A percentile compares a stretch with the other conserved stretches of the same genome.
Conservation (phyloP, 73 alveolate species). For the Symbiodinium pilosum region DNA sequence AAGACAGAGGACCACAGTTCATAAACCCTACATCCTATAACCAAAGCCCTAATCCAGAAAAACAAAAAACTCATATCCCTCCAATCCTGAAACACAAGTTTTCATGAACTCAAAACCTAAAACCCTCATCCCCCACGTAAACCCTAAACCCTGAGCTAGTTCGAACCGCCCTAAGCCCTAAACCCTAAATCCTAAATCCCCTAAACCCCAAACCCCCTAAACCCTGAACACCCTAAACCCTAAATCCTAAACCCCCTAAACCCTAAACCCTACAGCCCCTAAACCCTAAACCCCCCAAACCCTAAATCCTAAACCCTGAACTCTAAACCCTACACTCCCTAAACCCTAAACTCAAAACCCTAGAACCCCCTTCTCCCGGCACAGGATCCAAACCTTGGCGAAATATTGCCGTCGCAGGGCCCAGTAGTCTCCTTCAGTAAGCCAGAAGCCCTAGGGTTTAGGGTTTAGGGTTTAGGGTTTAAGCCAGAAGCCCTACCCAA, state of each 20-base stretch:
- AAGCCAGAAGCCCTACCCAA: no score
- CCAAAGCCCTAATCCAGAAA: not conserved
- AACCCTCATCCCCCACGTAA: not conserved
- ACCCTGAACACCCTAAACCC: not conserved
- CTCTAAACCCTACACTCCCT: not conserved
- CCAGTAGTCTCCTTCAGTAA: conserved; percentile 76
- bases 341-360: not conserved
- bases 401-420: conserved; percentile 74
- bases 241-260: not conserved
- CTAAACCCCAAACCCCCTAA: not conserved
- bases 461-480: no score
- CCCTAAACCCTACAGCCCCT: not conserved
- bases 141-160: not conserved
- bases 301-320: not conserved
- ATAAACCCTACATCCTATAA: not conserved
- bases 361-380: not conserved
- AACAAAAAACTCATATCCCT: not conserved
- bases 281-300: not conserved
- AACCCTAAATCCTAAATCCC: not conserved
- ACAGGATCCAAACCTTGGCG: no score
- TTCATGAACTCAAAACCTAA: not conserved
- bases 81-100: not conserved
- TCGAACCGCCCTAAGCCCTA: not conserved
- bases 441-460: no score
- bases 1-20: not conserved